phyloP scores from a whole-genome alignment of 352 stramenopile species.

The Thalassiosira ordinaria region DNA sequence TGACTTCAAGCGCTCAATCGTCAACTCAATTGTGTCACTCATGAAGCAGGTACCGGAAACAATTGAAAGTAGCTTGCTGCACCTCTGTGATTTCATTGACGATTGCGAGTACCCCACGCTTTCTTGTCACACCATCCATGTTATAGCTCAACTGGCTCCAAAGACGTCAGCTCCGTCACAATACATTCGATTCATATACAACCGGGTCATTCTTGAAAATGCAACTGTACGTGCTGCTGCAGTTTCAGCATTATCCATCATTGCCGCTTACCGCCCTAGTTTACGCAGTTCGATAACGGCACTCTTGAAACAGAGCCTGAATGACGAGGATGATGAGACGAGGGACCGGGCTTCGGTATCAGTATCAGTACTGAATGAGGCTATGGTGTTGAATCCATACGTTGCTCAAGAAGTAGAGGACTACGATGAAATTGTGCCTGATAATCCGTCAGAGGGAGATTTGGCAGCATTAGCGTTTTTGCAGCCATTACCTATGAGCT shows the following conservation, averaged over 20 bases:
- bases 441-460: conserved; percentile 71
- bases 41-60: conserved; percentile 96
- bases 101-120: conserved; percentile 94
- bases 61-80: conserved; percentile 95
- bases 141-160: conserved; percentile 94
- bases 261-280: conserved; percentile 92
- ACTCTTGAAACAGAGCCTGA: conserved; percentile 93
- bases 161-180: conserved; percentile 92
- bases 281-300: conserved; percentile 93
- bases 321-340: conserved; percentile 98
- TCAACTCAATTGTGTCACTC: conserved; percentile 96
- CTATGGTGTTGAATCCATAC: conserved; percentile 76
- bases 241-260: conserved; percentile 95
- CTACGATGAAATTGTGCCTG: conserved; percentile 63
- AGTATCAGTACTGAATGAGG: conserved; percentile 73
- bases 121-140: conserved; percentile 94
- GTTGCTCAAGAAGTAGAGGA: conserved; percentile 59
- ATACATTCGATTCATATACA: conserved; percentile 99
- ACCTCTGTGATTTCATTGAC: conserved; percentile 99
- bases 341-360: conserved; percentile 79
- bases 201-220: conserved; percentile 99
- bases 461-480: conserved; percentile 75
- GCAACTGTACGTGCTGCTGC: conserved; percentile 95
- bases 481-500: conserved; percentile 79
- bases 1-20: conserved; percentile 99